Evolutionary conservation across 768 basidiomycete genomes (phyloP).

Genomic region (Crucibulum laeve): DNA sequence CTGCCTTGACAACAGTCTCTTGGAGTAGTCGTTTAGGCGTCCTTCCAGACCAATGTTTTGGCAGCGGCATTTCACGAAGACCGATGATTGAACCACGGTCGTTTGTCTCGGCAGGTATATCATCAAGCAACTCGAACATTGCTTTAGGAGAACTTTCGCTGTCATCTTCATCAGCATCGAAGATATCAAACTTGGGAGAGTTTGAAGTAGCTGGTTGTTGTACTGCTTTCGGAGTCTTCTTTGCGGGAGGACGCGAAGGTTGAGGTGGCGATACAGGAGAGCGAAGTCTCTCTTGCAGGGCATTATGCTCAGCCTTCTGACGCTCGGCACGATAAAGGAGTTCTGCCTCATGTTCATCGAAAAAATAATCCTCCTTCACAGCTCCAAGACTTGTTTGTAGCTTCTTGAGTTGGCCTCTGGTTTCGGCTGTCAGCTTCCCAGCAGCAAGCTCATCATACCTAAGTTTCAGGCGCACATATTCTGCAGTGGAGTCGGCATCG

Average conservation of each 20-base stretch:
- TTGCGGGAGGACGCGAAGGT: conserved; percentile 2
- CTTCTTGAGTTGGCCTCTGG: conserved; percentile 22
- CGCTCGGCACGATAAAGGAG: conserved; percentile 50
- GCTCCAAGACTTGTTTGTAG: conserved; percentile 42
- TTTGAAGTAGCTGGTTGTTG: conserved; percentile 8
- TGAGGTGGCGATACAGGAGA: conserved; percentile 1
- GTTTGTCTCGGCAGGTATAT: conserved; percentile 56
- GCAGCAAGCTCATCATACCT: conserved; percentile 44
- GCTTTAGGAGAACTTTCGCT: conserved; percentile 50
- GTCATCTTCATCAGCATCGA: conserved; percentile 47
- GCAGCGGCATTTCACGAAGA: conserved; percentile 71
- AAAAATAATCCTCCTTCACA: conserved; percentile 61
- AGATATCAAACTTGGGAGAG: conserved; percentile 31
- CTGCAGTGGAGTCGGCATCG: conserved; percentile 50
- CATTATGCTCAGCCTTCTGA: conserved; percentile 37
- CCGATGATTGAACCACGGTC: conserved; percentile 46
- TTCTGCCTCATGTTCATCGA: conserved; percentile 65
- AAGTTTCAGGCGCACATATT: conserved; percentile 63
- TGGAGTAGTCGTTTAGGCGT: conserved; percentile 72
- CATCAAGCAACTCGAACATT: conserved; percentile 72
- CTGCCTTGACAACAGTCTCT: conserved; percentile 62
- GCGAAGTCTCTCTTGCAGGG: conserved; percentile 39
- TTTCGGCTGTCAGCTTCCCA: conserved; percentile 20
- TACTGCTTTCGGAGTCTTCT: conserved; percentile 3
- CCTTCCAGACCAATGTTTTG: conserved; percentile 80